A percentile compares a stretch with the other conserved stretches of the same genome.
Conservation (phyloP, 2,329 filamentous ascomycete species). For the Colletotrichum phormii region DNA sequence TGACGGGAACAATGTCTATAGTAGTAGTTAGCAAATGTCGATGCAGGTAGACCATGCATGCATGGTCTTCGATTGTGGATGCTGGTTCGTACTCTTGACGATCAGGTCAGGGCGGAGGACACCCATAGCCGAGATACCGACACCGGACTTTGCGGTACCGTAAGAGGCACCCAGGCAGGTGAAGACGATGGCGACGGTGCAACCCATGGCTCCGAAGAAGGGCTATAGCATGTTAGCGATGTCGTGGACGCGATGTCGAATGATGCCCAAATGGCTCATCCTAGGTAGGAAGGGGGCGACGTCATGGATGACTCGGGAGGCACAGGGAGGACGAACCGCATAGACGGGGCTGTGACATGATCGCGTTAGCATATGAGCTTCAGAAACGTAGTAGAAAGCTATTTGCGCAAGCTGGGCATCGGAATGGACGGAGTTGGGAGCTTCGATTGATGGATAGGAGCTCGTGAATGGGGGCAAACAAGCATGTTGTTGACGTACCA, state of each 20-base stretch:
- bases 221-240: slow-evolving; percentile 63
- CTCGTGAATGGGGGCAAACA: slow-evolving; percentile 46
- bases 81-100: slow-evolving; percentile 87
- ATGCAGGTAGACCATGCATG: not conserved
- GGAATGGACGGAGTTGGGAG: slow-evolving; percentile 43
- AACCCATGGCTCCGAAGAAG: slow-evolving; percentile 98
- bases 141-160: slow-evolving; percentile 98
- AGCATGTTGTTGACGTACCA: slow-evolving; percentile 73
- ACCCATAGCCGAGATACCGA: slow-evolving; percentile 98
- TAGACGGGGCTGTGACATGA: slow-evolving; percentile 83
- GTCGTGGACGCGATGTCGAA: slow-evolving; percentile 20
- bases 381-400: slow-evolving; percentile 8
- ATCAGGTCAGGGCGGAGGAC: slow-evolving; percentile 97
- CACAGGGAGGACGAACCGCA: slow-evolving; percentile 80
- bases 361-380: slow-evolving; percentile 41
- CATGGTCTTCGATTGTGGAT: not conserved
- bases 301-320: slow-evolving; percentile 38
- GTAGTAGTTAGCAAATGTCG: slow-evolving; percentile 34
- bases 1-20: slow-evolving; percentile 98
- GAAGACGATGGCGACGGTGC: slow-evolving; percentile 96
- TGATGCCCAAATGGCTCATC: slow-evolving; percentile 35
- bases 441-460: slow-evolving; percentile 46
- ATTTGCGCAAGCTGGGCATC: not conserved
- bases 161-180: slow-evolving; percentile 97
- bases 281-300: slow-evolving; percentile 31